Percentiles rank a stretch among this genome's conserved stretches.
These are phyloP conservation scores for Talaromyces pinophilus DNA, from an alignment of 2,329 filamentous ascomycete species.

Conservation along the genomic window DNA sequence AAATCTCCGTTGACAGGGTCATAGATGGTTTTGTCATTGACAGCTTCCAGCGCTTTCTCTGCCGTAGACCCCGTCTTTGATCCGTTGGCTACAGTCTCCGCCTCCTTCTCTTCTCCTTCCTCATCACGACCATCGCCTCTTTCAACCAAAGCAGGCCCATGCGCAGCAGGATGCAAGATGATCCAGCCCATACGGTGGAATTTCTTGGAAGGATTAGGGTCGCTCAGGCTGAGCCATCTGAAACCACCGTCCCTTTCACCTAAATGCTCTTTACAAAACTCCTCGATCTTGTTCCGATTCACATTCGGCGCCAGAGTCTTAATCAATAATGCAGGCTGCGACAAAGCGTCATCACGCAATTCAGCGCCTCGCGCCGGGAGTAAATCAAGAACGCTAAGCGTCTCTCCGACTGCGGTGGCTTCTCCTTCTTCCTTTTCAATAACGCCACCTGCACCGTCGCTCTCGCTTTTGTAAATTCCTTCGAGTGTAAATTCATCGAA, in stretches of 20 bases:
- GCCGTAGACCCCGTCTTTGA: constrained; percentile 56
- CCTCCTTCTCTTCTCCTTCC: constrained; percentile 56
- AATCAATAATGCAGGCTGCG: constrained; percentile 90
- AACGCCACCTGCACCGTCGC: constrained; percentile 78
- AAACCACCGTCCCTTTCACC: constrained; percentile 89
- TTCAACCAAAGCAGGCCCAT: constrained; percentile 66
- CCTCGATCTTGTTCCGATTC: constrained; percentile 87
- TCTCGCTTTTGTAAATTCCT: constrained; percentile 90
- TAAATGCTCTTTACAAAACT: constrained; percentile 90
- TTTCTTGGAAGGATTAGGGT: constrained; percentile 94
- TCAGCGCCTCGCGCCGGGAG: constrained; percentile 82
- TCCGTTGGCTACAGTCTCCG: constrained; percentile 38
- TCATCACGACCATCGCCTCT: constrained; percentile 73
- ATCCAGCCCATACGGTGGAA: constrained; percentile 99
- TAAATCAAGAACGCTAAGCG: constrained; percentile 87
- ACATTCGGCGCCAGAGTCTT: constrained; percentile 98
- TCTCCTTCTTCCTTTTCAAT: constrained; percentile 96
- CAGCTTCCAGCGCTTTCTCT: constrained; percentile 85
- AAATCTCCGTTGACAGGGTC: constrained; percentile 94
- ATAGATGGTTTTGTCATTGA: constrained; percentile 96
- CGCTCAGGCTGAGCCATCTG: constrained; percentile 92
- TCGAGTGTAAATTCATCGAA: constrained; percentile 96
- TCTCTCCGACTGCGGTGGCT: constrained; percentile 85
- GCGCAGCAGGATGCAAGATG: constrained; percentile 80
- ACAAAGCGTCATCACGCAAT: constrained; percentile 81